Evolutionary conservation across 2,329 filamentous ascomycete species (phyloP), one percentile per base, ranked within the genome.

Genomic region (Colletotrichum abscissum): DNA sequence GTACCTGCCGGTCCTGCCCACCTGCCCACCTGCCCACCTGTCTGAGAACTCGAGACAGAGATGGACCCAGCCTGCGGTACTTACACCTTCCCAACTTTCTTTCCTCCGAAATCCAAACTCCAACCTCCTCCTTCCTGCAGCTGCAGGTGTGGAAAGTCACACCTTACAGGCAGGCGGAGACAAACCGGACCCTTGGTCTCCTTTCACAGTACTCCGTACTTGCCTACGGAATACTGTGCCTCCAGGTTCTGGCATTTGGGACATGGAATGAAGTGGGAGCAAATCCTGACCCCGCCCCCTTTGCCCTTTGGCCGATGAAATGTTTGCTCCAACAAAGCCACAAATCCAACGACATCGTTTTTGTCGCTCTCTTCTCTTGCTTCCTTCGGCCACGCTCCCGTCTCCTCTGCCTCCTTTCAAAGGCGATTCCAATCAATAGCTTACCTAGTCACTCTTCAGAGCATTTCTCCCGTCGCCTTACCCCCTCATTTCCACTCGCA

Each of bases 271-370:
- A 35, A 7, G 14, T 26, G 63, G 14, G n/a, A n/a, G 57, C 24
- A 56, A 46, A 49, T 62, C n/a, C 55, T 62, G 56, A 73, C 67
- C 55, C 67, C 67, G 56, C 55, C 26, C 60, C 42, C 33, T 60
- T 56, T 12, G 38, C 42, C 42, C 60, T 56, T 28, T 46, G 46
- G 49, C 46, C 67, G 55, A 49, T 22, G 28, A 35, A 19, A 19
- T 63, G 63, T 68, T 72, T 72, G 64, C 57, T 42, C 58, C 60
- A 42, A 26, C 9, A 24, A 38, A 30, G 57, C 24, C 49, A 30
- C 30, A 38, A 63, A 54, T 33, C 38, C 58, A 30, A 46, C 42
- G 24, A 63, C 58, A 54, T 46, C 28, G 22, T 33, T 46, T 59
- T 30, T 35, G 14, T 11, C 30, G 6, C 30, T 9, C 7, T 9